Evolutionary conservation across 371 early-diverging fungal genomes (phyloP).

Genomic region (Chytridium lagenaria): DNA sequence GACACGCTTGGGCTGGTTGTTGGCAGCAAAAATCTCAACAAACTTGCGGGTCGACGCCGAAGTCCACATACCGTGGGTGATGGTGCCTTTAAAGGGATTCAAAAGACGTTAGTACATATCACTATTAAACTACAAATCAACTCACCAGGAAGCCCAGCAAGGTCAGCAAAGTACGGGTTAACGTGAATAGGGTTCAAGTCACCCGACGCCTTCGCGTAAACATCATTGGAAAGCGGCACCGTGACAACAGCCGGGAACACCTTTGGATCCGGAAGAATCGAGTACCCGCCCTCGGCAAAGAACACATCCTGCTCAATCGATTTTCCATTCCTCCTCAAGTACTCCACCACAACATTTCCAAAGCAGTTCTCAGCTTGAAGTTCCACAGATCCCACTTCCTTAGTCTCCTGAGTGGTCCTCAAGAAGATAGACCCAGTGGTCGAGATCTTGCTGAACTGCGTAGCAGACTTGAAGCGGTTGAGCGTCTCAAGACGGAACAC

Average conservation of each 20-base stretch:
- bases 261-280: constrained; percentile 84
- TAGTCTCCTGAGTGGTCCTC: constrained; percentile 84
- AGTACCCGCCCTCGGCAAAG: constrained; percentile 91
- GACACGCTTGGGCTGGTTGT: constrained; percentile 91
- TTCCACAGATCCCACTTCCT: constrained; percentile 82
- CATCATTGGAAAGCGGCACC: constrained; percentile 80
- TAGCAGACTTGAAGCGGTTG: constrained; percentile 78
- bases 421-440: constrained; percentile 84
- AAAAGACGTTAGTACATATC: constrained; percentile 8
- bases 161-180: constrained; percentile 94
- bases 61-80: constrained; percentile 99
- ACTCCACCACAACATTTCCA: constrained; percentile 83
- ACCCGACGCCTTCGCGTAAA: constrained; percentile 88
- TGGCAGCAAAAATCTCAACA: constrained; percentile 93
- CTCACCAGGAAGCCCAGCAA: constrained; percentile 81
- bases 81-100: constrained; percentile 61
- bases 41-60: constrained; percentile 93
- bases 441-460: constrained; percentile 41
- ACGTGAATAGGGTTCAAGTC: constrained; percentile 97
- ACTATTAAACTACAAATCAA: not conserved
- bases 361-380: constrained; percentile 63
- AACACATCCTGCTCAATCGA: constrained; percentile 82
- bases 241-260: constrained; percentile 81
- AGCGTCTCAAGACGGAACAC: constrained; percentile 85
- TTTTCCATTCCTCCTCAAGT: constrained; percentile 78